Conservation (phyloP, 169 alveolate species). For the Eimeria acervulina region DNA sequence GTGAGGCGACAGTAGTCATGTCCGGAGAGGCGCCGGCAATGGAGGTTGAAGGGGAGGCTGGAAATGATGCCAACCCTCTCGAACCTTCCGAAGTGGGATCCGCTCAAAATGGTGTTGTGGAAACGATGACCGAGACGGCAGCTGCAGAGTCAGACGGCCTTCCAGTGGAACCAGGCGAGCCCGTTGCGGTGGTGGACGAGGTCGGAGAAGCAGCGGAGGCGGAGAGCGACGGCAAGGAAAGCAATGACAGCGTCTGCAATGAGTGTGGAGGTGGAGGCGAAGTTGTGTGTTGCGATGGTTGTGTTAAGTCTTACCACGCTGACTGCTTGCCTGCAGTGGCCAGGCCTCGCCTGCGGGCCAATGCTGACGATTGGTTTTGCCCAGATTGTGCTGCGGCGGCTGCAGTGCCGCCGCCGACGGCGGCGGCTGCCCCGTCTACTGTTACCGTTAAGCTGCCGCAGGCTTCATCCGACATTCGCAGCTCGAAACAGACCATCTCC, state of each 20-base stretch:
- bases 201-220: constrained; percentile 60
- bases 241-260: constrained; percentile 85
- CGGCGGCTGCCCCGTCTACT: constrained; percentile 7
- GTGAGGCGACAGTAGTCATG: constrained; percentile 7
- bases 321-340: constrained; percentile 81
- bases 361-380: constrained; percentile 84
- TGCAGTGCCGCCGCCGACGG: constrained; percentile 44
- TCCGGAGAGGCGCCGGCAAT: background rate
- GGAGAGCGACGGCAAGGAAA: constrained; percentile 80
- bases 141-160: constrained; percentile 27
- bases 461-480: constrained; percentile 13
- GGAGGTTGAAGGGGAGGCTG: constrained; percentile 49
- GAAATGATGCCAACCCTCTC: constrained; percentile 1
- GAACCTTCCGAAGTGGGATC: constrained; percentile 33
- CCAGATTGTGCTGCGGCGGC: constrained; percentile 80
- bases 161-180: constrained; percentile 11
- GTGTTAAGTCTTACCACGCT: constrained; percentile 87
- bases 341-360: constrained; percentile 76
- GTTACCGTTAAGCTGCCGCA: constrained; percentile 38
- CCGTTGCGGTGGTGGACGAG: constrained; percentile 41
- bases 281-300: constrained; percentile 88
- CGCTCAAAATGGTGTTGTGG: background rate
- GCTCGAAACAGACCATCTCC: constrained; percentile 28
- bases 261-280: constrained; percentile 89
- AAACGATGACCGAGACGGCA: background rate